phyloP scores from a whole-genome alignment of 805 yeast species.

The Yueomyces sinensis region DNA sequence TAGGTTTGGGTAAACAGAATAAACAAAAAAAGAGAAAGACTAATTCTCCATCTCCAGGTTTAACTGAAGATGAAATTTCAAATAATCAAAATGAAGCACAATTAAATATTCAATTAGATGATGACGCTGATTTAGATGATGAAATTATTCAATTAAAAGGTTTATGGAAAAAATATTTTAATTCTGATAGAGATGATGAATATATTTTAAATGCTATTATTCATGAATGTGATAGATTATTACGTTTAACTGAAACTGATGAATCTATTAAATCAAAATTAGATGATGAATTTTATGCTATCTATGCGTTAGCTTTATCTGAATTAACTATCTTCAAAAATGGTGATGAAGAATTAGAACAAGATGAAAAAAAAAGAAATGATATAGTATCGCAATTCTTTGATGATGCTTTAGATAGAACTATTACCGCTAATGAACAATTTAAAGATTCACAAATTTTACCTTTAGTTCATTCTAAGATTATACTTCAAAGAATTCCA shows the following conservation, averaged over 20 bases:
- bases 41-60: slow-evolving; percentile 5
- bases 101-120: slow-evolving; percentile 54
- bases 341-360: slow-evolving; percentile 20
- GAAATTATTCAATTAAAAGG: slow-evolving; percentile 67
- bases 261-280: slow-evolving; percentile 15
- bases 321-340: slow-evolving; percentile 48
- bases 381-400: slow-evolving; percentile 43
- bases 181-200: slow-evolving; percentile 47
- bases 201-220: slow-evolving; percentile 66
- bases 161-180: slow-evolving; percentile 51
- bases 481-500: slow-evolving; percentile 46
- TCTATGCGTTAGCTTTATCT: slow-evolving; percentile 60
- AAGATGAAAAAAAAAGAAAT: slow-evolving; percentile 10
- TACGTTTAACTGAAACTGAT: slow-evolving; percentile 29
- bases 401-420: slow-evolving; percentile 60
- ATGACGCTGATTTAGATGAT: slow-evolving; percentile 60
- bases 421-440: slow-evolving; percentile 40
- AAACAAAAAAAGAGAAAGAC: slow-evolving; percentile 25
- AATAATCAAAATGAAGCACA: slow-evolving; percentile 24
- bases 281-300: slow-evolving; percentile 48
- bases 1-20: slow-evolving; percentile 49
- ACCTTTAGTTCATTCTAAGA: slow-evolving; percentile 39
- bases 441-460: slow-evolving; percentile 35
- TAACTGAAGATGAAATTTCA: slow-evolving; percentile 5
- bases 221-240: slow-evolving; percentile 81